Percentiles rank a stretch among this genome's conserved stretches.
Evolutionary conservation across 2,329 filamentous ascomycete genomes (phyloP).

Genomic region (Fusarium sp.): DNA sequence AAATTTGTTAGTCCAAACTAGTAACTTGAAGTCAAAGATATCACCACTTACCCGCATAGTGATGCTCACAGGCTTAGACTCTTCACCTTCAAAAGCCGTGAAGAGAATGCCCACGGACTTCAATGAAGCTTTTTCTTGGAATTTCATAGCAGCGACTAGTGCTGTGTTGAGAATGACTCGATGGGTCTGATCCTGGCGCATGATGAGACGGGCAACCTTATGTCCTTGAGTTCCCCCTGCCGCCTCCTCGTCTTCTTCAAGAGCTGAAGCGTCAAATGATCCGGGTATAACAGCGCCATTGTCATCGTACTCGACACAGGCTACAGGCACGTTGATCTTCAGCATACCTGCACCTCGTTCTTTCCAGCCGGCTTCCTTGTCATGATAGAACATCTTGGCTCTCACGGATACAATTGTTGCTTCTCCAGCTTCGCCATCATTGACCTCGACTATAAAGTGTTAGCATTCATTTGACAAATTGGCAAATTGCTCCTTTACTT

Average conservation of each 20-base stretch:
- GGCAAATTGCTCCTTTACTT: slow-evolving; percentile 59
- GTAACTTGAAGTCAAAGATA: neutral
- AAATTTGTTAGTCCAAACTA: slow-evolving; percentile 10
- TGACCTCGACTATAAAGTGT: slow-evolving; percentile 68
- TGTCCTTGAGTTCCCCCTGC: slow-evolving; percentile 46
- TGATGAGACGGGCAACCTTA: slow-evolving; percentile 78
- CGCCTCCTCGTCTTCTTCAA: slow-evolving; percentile 58
- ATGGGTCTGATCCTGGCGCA: slow-evolving; percentile 91
- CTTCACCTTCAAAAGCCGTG: slow-evolving; percentile 69
- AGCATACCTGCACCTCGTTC: slow-evolving; percentile 87
- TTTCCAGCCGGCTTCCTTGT: slow-evolving; percentile 81
- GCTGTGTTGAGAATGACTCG: slow-evolving; percentile 88
- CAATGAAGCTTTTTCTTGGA: slow-evolving; percentile 79
- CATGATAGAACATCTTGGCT: slow-evolving; percentile 86
- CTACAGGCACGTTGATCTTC: slow-evolving; percentile 80
- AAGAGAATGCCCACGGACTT: slow-evolving; percentile 77
- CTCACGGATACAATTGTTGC: slow-evolving; percentile 78
- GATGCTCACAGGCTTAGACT: slow-evolving; percentile 66
- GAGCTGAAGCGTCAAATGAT: slow-evolving; percentile 65
- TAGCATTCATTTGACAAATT: slow-evolving; percentile 31
- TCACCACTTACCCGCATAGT: slow-evolving; percentile 66
- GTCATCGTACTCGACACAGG: slow-evolving; percentile 66
- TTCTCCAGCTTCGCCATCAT: slow-evolving; percentile 90
- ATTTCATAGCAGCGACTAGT: slow-evolving; percentile 81
- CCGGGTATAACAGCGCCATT: slow-evolving; percentile 60